Percentiles rank a stretch among this genome's conserved stretches.
phyloP scores from a whole-genome alignment of 2,329 filamentous ascomycete genomes.

The Sarocladium brachiariae region DNA sequence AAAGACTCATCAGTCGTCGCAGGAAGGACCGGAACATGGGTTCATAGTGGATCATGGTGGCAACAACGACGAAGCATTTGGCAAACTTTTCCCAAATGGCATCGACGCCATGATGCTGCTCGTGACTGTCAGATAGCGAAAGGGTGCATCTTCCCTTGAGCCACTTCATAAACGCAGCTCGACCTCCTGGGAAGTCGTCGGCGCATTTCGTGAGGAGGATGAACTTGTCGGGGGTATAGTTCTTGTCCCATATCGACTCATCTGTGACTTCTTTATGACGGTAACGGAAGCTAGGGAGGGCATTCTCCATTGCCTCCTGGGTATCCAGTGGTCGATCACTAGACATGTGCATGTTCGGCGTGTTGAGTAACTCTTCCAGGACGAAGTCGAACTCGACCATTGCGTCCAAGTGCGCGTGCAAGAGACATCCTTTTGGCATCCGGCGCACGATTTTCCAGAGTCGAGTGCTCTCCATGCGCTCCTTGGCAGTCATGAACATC shows the following conservation, averaged over 20 bases:
- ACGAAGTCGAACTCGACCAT: conserved; percentile 85
- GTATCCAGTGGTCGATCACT: conserved; percentile 49
- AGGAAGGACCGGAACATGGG: conserved; percentile 78
- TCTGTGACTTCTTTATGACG: conserved; percentile 37
- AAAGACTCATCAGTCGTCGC: conserved; percentile 59
- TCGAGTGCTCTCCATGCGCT: conserved; percentile 76
- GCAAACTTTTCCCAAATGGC: conserved; percentile 80
- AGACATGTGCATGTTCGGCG: conserved; percentile 68
- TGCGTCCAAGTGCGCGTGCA: conserved; percentile 86
- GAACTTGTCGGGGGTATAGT: conserved; percentile 53
- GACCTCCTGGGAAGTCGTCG: conserved; percentile 68
- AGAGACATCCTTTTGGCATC: conserved; percentile 82
- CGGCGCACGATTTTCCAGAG: conserved; percentile 77
- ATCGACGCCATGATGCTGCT: conserved; percentile 77
- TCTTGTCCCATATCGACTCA: conserved; percentile 52
- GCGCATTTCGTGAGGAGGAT: conserved; percentile 58
- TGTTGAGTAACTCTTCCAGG: conserved; percentile 62
- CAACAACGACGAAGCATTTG: conserved; percentile 66
- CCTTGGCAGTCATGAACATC: conserved; percentile 85
- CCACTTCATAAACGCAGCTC: conserved; percentile 68
- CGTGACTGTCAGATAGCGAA: conserved; percentile 62
- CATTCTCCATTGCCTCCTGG: conserved; percentile 44
- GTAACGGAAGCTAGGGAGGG: conserved; percentile 56
- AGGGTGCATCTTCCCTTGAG: conserved; percentile 67
- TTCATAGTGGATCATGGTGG: conserved; percentile 78